Evolutionary conservation across 108 stramenopile species (phyloP), one percentile per base, ranked within the genome.

Genomic region (Fistulifera pelliculosa): DNA sequence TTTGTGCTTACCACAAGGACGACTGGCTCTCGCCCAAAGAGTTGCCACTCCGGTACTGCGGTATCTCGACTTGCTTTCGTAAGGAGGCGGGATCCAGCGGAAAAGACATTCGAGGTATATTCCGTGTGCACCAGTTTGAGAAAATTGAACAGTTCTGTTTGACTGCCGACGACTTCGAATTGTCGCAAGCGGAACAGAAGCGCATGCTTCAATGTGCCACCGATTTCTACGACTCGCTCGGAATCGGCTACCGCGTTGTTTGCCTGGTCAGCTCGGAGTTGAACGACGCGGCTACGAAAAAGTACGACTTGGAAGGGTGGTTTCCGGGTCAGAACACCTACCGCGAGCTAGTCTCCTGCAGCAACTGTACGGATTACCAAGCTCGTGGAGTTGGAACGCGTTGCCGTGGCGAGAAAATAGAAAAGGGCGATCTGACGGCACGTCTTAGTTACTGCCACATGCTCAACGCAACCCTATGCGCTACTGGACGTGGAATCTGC

Each of bases 81-180:
- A 99, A 99, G 81, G 99, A 99, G 80, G 99, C 99, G 23, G 99
- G 99, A 13, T 77, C 81, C 19, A 86, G 85, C 52, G 99, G 99
- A 38, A 88, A 87, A 70, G 99, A 99, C 66, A 96, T 95, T 57
- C 95, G 99, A 63, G 99, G 99, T 25, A 99, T 99, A 62, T 99
- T 98, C 69, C 93, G 99, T 19, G 99, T 99, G 5, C 99, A 99
- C 72, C 99, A 99, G 71, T 99, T 99, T 75, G 97, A 99, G 66
- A 99, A 99, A 87, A 91, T 99, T 57, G 99, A 99, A 72, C 99
- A 99, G 73, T 99, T 99, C 74, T 94, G 92, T 61, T 71, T 98
- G 44, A 93, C 92, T 28, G 86, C 79, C 43, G 94, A 95, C 61
- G 94, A 96, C 53, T 74, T 98, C 42, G 96, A 96, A 62, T 73